Evolutionary conservation across 169 alveolate genomes (phyloP), one percentile per base, ranked within the genome.

Genomic region (Plasmodium fragile): DNA sequence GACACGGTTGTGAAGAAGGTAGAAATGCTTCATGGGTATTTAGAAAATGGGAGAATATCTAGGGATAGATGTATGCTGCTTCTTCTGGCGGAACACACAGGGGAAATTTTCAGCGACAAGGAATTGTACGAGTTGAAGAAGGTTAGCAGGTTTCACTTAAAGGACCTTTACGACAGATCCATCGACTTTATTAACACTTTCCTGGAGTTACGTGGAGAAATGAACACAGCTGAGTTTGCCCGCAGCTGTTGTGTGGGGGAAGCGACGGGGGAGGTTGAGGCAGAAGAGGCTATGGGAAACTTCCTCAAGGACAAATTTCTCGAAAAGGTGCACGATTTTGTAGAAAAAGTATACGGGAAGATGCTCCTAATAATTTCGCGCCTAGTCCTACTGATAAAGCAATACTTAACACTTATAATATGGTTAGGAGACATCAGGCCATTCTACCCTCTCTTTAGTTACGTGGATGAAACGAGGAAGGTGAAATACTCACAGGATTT

Each of bases 401-500:
- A 91, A 81, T 91, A 91, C 82, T 39, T 91, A 91, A 32, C 82
- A 10, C 77, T 91, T 71, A 70, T 91, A 5, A 80, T 91, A 3
- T 91, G 94, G 94, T 71, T 91, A 30, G 92, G 92, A 30, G 94
- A 91, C 25, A 45, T 91, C 32, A 91, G 65, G 82, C 94, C 94
- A 13, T 91, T 91, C 55, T 91, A 69, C 55, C 94, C 94, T 41
- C 85, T 91, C 73, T 91, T 91, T 80, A 91, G 92, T 81, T 80
- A 91, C 32, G 39, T 52, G 34, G 92, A 80, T 91, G 84, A 80
- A 80, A 71, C 41, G 25, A 79, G 53, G 75, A 80, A 91, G 53
- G 75, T 70, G 10, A 81, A 73, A 71, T 70, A 69, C 55, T 79
- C 92, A 43, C 49, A 80, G 16, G 94, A 91, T 81, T 36, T 91